Evolutionary conservation across 1,284 basidiomycete species (phyloP).

Genomic region (Pholiota adiposa): DNA sequence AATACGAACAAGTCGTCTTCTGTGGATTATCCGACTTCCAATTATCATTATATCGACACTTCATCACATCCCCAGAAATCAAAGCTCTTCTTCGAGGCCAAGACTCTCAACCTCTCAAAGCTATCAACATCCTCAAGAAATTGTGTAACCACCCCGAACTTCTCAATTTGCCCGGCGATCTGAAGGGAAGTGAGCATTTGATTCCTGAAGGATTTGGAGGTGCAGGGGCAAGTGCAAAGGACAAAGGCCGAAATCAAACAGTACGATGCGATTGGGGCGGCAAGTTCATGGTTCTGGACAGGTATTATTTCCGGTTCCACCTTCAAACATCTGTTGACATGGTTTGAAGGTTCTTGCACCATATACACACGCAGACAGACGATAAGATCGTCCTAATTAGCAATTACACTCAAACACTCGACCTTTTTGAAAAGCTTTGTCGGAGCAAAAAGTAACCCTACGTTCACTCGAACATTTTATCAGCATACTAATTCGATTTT

Average conservation of each 20-base stretch:
- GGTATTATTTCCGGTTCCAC: too few species aligned
- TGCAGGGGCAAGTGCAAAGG: conserved; percentile 46
- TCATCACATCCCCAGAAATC: conserved; percentile 95
- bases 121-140: conserved; percentile 97
- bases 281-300: conserved; percentile 93
- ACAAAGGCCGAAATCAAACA: conserved; percentile 52
- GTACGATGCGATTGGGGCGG: conserved; percentile 85
- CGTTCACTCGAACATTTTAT: too few species aligned
- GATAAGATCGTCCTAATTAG: conserved; percentile 99
- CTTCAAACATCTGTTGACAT: too few species aligned
- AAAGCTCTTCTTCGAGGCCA: conserved; percentile 89
- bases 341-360: conserved; percentile 87
- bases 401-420: conserved; percentile 98
- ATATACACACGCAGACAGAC: conserved; percentile 78
- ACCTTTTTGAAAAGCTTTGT: conserved; percentile 90
- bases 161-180: conserved; percentile 85
- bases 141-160: conserved; percentile 98
- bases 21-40: conserved; percentile 92
- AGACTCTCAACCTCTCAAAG: conserved; percentile 95
- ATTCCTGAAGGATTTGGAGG: conserved; percentile 86
- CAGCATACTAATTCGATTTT: conserved; percentile 5
- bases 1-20: conserved; percentile 99
- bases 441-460: conserved; percentile 80
- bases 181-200: conserved; percentile 83
- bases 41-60: conserved; percentile 87